These are phyloP conservation scores for Hansenula lynferdii DNA, from an alignment of 1,139 yeast species.

Conservation along the genomic window DNA sequence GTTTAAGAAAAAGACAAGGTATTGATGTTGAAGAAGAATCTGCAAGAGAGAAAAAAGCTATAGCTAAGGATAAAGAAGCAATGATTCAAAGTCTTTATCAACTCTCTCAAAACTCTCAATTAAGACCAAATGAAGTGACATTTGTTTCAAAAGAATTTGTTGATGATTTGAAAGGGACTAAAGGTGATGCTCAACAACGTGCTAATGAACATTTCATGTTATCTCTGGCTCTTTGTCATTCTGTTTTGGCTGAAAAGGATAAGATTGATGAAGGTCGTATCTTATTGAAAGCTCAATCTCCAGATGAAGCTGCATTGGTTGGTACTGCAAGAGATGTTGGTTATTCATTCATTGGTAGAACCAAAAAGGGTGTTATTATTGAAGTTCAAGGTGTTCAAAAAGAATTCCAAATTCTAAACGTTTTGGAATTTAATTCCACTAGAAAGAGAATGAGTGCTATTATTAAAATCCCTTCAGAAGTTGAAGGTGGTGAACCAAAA, in stretches of 20 bases:
- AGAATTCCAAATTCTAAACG: constrained; percentile 71
- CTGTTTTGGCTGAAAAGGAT: constrained; percentile 75
- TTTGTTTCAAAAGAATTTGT: constrained; percentile 71
- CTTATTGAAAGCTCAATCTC: constrained; percentile 90
- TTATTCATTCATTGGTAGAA: constrained; percentile 70
- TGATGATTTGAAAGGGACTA: constrained; percentile 43
- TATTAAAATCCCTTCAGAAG: constrained; percentile 43
- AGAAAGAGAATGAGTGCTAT: constrained; percentile 97
- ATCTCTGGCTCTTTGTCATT: constrained; percentile 86
- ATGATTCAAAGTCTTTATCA: constrained; percentile 58
- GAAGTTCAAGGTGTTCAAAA: constrained; percentile 69
- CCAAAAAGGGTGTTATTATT: constrained; percentile 64
- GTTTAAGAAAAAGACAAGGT: constrained; percentile 85
- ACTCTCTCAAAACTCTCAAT: constrained; percentile 48
- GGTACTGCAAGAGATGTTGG: constrained; percentile 93
- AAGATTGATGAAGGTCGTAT: constrained; percentile 52
- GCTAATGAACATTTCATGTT: constrained; percentile 79
- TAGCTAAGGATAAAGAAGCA: constrained; percentile 53
- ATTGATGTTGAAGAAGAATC: constrained; percentile 69
- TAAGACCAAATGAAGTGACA: constrained; percentile 58
- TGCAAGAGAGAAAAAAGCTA: constrained; percentile 55
- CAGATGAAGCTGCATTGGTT: constrained; percentile 96
- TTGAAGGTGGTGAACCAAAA: constrained; percentile 30
- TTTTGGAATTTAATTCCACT: constrained; percentile 83
- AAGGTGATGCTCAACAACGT: constrained; percentile 52